Conservation (phyloP, 2,329 filamentous ascomycete species). For the Colletotrichum cordylinicola region DNA sequence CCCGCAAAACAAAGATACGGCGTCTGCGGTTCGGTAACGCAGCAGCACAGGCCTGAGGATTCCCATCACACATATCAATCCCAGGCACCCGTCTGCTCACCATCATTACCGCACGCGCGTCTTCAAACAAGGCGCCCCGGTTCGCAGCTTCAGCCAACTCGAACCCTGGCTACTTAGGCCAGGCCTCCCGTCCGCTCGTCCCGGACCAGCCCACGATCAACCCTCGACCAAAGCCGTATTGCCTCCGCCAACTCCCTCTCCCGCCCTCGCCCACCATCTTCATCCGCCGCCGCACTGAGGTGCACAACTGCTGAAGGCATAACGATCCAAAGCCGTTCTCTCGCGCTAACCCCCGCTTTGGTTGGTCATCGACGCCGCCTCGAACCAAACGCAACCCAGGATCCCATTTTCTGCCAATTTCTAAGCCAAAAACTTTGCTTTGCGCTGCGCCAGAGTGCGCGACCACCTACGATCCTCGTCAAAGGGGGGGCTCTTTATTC, state of each 20-base stretch:
- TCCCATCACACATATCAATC: not conserved
- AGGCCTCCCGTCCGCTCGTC: slow-evolving; percentile 19
- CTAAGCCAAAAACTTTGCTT: slow-evolving; percentile 11
- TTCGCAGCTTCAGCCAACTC: not conserved
- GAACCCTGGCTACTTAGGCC: not conserved
- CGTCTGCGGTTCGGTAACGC: not conserved
- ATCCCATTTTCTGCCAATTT: slow-evolving; percentile 13
- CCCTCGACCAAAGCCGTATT: not conserved
- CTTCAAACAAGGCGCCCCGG: slow-evolving; percentile 10
- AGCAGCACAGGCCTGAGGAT: not conserved
- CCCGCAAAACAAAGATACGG: not conserved
- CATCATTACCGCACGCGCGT: slow-evolving; percentile 1
- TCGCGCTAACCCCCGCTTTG: slow-evolving; percentile 1
- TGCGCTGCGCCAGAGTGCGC: not conserved
- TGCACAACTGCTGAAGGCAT: slow-evolving; percentile 1
- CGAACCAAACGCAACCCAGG: not conserved
- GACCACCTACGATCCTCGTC: not conserved
- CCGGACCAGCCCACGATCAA: slow-evolving; percentile 13
- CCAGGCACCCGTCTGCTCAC: not conserved
- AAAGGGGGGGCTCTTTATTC: not conserved
- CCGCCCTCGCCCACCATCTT: not conserved
- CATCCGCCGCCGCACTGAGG: not conserved
- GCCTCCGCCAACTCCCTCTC: not conserved
- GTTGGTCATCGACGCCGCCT: slow-evolving; percentile 6
- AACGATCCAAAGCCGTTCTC: slow-evolving; percentile 10